Evolutionary conservation across 2,329 filamentous ascomycete species (phyloP).

Genomic region (Emmonsiellopsis sp.): DNA sequence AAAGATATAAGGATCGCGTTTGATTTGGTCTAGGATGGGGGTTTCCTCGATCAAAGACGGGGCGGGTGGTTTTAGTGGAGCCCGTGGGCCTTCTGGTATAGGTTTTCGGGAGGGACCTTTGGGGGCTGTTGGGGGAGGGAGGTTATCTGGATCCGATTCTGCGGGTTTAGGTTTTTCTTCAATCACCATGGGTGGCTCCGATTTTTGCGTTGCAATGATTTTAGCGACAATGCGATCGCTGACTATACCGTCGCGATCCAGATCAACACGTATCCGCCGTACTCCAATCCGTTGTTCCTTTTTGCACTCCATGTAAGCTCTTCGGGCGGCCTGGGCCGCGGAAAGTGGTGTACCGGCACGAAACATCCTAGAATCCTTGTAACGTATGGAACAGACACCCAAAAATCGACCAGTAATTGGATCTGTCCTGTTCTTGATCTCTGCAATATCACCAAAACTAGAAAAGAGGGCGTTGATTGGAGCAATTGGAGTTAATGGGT

Average conservation of each 20-base stretch:
- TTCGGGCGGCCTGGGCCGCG: constrained; percentile 71
- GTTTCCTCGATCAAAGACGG: constrained; percentile 55
- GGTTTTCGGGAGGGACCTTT: constrained; percentile 65
- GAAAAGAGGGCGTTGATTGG: constrained; percentile 70
- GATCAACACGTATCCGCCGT: constrained; percentile 68
- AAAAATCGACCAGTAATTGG: constrained; percentile 90
- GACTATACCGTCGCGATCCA: constrained; percentile 79
- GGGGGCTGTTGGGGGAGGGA: constrained; percentile 71
- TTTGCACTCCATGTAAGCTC: constrained; percentile 63
- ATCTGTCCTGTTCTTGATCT: constrained; percentile 89
- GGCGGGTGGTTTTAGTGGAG: constrained; percentile 21
- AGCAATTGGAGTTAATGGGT: constrained; percentile 73
- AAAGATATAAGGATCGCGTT: constrained; percentile 80
- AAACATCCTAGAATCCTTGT: constrained; percentile 58
- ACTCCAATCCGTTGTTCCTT: constrained; percentile 73
- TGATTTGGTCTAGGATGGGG: constrained; percentile 59
- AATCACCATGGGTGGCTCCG: constrained; percentile 12
- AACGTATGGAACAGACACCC: constrained; percentile 85
- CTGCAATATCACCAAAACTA: constrained; percentile 76
- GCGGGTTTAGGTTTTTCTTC: constrained; percentile 20
- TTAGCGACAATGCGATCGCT: constrained; percentile 71
- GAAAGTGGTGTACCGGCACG: constrained; percentile 48
- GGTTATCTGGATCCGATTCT: constrained; percentile 22
- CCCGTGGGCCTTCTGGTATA: constrained; percentile 25
- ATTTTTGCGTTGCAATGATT: constrained; percentile 58